Conservation (phyloP, 192 early-diverging fungal genomes). For the Chytriomyces confervae region DNA sequence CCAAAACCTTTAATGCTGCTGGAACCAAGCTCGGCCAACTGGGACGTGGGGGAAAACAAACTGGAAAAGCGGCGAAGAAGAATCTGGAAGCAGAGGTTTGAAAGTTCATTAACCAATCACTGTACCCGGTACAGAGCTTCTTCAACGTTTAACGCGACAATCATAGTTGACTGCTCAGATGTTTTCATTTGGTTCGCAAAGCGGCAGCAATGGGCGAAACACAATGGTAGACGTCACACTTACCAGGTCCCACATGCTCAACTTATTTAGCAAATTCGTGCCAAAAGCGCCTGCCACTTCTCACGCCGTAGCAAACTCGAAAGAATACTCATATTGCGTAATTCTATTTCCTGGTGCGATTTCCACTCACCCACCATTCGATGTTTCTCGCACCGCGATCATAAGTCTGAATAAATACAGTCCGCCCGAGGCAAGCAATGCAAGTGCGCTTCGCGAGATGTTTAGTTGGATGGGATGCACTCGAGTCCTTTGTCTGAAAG, state of each 20-base stretch:
- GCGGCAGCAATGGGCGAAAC: background rate
- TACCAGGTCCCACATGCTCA: background rate
- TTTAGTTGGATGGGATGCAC: conserved; percentile 26
- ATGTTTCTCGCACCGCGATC: background rate
- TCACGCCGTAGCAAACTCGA: background rate
- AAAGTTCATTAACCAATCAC: too few relatives aligned
- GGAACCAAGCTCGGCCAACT: too few relatives aligned
- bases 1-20: background rate
- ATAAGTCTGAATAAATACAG: background rate
- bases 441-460: background rate
- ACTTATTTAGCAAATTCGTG: conserved; percentile 11
- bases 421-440: conserved; percentile 4
- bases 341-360: background rate
- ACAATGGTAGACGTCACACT: background rate
- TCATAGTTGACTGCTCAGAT: background rate
- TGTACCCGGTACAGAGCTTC: too few relatives aligned
- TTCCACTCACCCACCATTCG: background rate
- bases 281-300: background rate
- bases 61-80: background rate
- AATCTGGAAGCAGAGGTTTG: background rate
- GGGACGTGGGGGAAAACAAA: background rate
- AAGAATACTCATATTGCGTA: background rate
- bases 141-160: too few relatives aligned
- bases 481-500: background rate
- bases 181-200: background rate